Base-by-base conservation (phyloP, 2,329 filamentous ascomycete genomes). In the Alternaria tenuissima region DNA sequence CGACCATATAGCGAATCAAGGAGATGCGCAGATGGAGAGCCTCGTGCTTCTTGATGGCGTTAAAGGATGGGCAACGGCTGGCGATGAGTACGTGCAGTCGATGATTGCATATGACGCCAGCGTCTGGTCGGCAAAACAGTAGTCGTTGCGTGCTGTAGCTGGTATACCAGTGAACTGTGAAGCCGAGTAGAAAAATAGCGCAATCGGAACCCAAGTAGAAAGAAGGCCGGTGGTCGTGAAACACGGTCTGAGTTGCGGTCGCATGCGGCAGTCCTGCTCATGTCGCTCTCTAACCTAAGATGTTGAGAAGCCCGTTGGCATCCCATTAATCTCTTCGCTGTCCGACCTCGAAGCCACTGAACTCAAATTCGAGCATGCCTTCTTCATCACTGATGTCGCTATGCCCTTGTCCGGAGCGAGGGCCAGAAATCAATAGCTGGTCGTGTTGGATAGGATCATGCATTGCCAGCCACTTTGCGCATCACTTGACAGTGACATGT, bases 1-100 rank as follows among this genome's bases (percentile, higher is more conserved):
- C 4, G 86, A 88, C 68, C 78, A 86, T 58, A 72, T 88, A 30
- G 68, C 73, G 3, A 76, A 82, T 1, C 69, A 80, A 36, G 68
- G 71, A 1, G 81, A 85, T 57, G 65, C 48, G 0, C 66, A 73
- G 0, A 81, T 86, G 69, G 61, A 83, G 63, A 87, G 85, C 61
- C 55, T 85, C 32, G 79, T 85, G 2, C 75, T 88, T 4, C 66
- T 73, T 9, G 86, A 81, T 0, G 86, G 86, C 0, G 84, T 88
- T 66, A 85, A 84, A 49, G 85, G 84, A 4, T 88, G 85, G 86
- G 83, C 73, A 5, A 75, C 63, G 0, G 82, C 80, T 0, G 84
- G 85, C 1, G 65, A 63, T 0, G 81, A 86, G 47, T 87, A 81
- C 70, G 76, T 81, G 0, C 67, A 78, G 22, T 76, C 73, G 64